Evolutionary conservation across 495 filamentous ascomycete genomes (phyloP).

Genomic region (Hyaloscypha hepaticicola): DNA sequence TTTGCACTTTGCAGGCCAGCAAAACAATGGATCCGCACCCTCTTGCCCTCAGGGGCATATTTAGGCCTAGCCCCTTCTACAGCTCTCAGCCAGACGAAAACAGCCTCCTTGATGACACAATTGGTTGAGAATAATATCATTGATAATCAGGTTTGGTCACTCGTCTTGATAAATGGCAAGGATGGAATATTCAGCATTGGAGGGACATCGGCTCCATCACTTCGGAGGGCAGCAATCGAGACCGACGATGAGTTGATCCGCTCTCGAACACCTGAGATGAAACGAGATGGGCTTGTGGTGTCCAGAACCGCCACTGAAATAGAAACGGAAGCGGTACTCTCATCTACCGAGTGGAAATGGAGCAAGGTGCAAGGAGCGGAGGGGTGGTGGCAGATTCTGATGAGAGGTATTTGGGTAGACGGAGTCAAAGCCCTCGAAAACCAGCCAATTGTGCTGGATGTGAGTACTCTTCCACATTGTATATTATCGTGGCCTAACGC

Average conservation of each 20-base stretch:
- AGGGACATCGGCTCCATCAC: not conserved
- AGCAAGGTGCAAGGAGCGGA: constrained; percentile 16
- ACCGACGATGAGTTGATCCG: not conserved
- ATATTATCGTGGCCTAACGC: not conserved
- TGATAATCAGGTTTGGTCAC: constrained; percentile 17
- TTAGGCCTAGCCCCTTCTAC: constrained; percentile 15
- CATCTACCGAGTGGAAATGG: constrained; percentile 13
- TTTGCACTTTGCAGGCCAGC: constrained; percentile 21
- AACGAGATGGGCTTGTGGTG: not conserved
- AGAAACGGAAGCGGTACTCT: not conserved
- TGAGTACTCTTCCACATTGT: not conserved
- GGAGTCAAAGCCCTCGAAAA: constrained; percentile 9
- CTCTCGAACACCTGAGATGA: not conserved
- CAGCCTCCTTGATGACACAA: constrained; percentile 11
- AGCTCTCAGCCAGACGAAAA: constrained; percentile 14
- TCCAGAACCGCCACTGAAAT: not conserved
- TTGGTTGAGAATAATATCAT: constrained; percentile 19
- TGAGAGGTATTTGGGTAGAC: constrained; percentile 19
- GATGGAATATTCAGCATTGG: constrained; percentile 18
- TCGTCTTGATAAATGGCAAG: constrained; percentile 11
- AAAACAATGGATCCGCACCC: constrained; percentile 13
- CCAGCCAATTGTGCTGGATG: constrained; percentile 15
- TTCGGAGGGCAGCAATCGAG: not conserved
- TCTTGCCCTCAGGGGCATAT: constrained; percentile 18
- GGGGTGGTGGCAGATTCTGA: constrained; percentile 24